Conservation (phyloP, 2,329 filamentous ascomycete species). For the Alternaria incomplexa region DNA sequence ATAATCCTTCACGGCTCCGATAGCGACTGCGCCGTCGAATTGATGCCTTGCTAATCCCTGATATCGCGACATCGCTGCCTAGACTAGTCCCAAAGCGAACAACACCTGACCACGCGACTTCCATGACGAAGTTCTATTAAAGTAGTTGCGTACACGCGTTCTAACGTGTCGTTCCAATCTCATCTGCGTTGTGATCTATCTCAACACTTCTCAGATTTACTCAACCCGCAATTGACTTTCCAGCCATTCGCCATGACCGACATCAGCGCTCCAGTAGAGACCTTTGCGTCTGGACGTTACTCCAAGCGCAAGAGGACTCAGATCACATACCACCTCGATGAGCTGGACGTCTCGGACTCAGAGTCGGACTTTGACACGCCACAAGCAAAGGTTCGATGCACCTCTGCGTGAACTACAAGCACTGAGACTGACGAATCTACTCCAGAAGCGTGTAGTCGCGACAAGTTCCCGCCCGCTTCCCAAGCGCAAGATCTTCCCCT, state of each 20-base stretch:
- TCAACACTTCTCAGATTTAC: neutral
- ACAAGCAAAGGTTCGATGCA: slow-evolving; percentile 32
- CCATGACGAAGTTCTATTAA: slow-evolving; percentile 22
- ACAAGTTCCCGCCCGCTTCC: slow-evolving; percentile 26
- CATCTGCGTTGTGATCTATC: slow-evolving; percentile 10
- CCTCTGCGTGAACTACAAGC: neutral
- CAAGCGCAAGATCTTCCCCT: slow-evolving; percentile 42
- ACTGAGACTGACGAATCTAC: neutral
- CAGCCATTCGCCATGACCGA: slow-evolving; percentile 23
- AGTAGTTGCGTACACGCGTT: slow-evolving; percentile 23
- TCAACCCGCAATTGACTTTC: neutral
- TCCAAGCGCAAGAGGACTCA: slow-evolving; percentile 45
- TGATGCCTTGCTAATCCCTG: slow-evolving; percentile 40
- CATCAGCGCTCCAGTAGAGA: slow-evolving; percentile 5
- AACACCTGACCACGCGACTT: slow-evolving; percentile 20
- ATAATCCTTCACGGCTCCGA: neutral
- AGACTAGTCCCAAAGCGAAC: slow-evolving; percentile 31
- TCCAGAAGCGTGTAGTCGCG: slow-evolving; percentile 31
- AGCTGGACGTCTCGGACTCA: slow-evolving; percentile 26
- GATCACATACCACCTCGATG: slow-evolving; percentile 37
- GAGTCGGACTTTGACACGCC: slow-evolving; percentile 26
- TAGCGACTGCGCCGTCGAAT: slow-evolving; percentile 12
- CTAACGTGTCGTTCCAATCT: slow-evolving; percentile 27
- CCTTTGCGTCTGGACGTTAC: slow-evolving; percentile 30
- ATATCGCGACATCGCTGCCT: slow-evolving; percentile 39